A percentile compares a stretch with the other conserved stretches of the same genome.
phyloP scores from a whole-genome alignment of 2,329 filamentous ascomycete species.

The Rhynchosporium agropyri region DNA sequence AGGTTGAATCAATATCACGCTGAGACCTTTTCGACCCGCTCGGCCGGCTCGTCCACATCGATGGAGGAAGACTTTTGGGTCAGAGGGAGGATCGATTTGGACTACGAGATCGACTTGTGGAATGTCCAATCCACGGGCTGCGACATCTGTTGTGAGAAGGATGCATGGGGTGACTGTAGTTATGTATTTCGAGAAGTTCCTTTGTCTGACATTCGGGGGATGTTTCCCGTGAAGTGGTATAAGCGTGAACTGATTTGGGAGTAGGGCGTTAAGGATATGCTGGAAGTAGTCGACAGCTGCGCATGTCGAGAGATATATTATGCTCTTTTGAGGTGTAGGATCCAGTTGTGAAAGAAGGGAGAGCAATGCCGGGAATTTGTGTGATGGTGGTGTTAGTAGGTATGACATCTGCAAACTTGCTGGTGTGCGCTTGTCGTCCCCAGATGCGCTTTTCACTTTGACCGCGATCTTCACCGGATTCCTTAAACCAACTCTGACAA shows the following conservation, averaged over 20 bases:
- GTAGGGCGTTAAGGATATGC: conserved; percentile 71
- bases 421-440: conserved; percentile 85
- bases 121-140: conserved; percentile 87
- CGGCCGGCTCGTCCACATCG: conserved; percentile 87
- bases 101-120: conserved; percentile 89
- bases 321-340: conserved; percentile 79
- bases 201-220: conserved; percentile 80
- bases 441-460: conserved; percentile 78
- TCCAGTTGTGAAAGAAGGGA: conserved; percentile 70
- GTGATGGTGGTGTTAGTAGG: conserved; percentile 70
- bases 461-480: conserved; percentile 96
- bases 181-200: conserved; percentile 82
- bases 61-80: conserved; percentile 95
- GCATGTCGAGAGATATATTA: conserved; percentile 92
- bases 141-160: conserved; percentile 89
- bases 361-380: conserved; percentile 77
- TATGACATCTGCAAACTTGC: conserved; percentile 94
- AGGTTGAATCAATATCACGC: conserved; percentile 82
- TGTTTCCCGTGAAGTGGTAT: conserved; percentile 92
- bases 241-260: conserved; percentile 69
- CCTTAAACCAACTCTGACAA: conserved; percentile 86
- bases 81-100: conserved; percentile 82
- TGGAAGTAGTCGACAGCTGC: conserved; percentile 95
- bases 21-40: conserved; percentile 83
- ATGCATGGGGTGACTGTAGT: conserved; percentile 75